phyloP scores from a whole-genome alignment of 305 asterid species.

The Petunia hybrid region DNA sequence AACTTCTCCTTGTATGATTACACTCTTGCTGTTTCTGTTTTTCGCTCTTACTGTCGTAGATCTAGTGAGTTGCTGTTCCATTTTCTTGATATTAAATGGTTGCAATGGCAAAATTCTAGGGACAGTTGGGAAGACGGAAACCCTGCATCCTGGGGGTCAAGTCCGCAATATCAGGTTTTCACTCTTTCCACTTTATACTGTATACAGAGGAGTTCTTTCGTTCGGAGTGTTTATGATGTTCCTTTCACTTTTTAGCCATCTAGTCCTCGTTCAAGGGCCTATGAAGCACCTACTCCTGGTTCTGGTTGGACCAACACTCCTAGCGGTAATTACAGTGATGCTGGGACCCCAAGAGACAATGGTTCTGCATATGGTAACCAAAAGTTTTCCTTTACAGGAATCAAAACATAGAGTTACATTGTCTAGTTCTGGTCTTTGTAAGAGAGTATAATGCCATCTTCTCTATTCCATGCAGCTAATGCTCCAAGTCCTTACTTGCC shows the following conservation, averaged over 20 bases:
- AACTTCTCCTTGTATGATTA: not conserved
- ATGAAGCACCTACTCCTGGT: conserved; percentile 99
- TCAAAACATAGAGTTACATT: not conserved
- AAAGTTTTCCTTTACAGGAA: not conserved
- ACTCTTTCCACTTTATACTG: not conserved
- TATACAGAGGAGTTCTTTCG: not conserved
- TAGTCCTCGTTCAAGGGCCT: conserved; percentile 85
- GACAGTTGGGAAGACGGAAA: conserved; percentile 97
- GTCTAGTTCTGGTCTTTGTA: not conserved
- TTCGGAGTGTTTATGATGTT: not conserved
- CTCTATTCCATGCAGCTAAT: conserved; percentile 63
- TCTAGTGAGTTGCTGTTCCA: conserved; percentile 4
- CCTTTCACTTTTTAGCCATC: conserved; percentile 66
- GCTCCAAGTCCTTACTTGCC: conserved; percentile 99
- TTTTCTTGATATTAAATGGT: conserved; percentile 19
- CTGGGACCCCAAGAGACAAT: conserved; percentile 91
- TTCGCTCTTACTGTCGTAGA: conserved; percentile 12
- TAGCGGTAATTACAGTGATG: conserved; percentile 70
- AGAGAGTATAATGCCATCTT: conserved; percentile 20
- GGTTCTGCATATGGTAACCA: conserved; percentile 81
- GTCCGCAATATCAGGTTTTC: conserved; percentile 93
- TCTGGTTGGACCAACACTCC: conserved; percentile 83
- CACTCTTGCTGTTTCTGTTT: conserved; percentile 11
- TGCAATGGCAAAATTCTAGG: conserved; percentile 50
- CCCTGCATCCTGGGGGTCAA: conserved; percentile 97